Conservation (phyloP, 345 rosid genomes). For the Hibiscus syriacus region DNA sequence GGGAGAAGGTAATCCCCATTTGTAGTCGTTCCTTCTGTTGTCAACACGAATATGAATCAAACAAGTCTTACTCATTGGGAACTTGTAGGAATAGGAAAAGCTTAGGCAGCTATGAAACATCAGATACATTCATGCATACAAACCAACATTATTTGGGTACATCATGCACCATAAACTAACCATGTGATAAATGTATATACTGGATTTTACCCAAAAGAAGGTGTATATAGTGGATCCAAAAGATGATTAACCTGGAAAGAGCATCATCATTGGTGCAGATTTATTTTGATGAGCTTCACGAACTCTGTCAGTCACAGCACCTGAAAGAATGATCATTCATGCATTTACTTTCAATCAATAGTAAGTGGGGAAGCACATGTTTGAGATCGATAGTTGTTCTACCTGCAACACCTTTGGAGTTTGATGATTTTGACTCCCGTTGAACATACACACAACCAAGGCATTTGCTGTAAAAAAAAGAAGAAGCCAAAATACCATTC, state of each 20-base stretch:
- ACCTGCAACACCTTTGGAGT: conserved; percentile 98
- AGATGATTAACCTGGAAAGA: conserved; percentile 72
- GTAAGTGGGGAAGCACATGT: background rate
- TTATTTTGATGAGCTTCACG: conserved; percentile 64
- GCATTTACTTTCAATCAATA: background rate
- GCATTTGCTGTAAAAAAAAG: conserved; percentile 90
- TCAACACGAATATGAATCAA: conserved; percentile 16
- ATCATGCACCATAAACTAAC: background rate
- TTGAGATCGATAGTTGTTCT: conserved; percentile 12
- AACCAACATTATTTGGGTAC: background rate
- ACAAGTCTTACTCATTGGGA: background rate
- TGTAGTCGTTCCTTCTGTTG: conserved; percentile 95
- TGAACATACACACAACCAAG: conserved; percentile 96
- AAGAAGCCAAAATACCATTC: conserved; percentile 16
- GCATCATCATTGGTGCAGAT: conserved; percentile 85
- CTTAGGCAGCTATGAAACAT: background rate
- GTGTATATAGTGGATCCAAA: background rate
- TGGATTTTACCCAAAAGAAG: too few relatives aligned
- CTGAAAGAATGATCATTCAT: conserved; percentile 35
- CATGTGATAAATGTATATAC: background rate
- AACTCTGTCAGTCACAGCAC: conserved; percentile 84
- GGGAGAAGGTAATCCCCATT: conserved; percentile 89
- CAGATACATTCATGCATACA: background rate
- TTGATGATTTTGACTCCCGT: conserved; percentile 90
- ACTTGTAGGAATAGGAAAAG: background rate